Evolutionary conservation across 2,329 filamentous ascomycete species (phyloP).

Genomic region (Sporothrix protearum): DNA sequence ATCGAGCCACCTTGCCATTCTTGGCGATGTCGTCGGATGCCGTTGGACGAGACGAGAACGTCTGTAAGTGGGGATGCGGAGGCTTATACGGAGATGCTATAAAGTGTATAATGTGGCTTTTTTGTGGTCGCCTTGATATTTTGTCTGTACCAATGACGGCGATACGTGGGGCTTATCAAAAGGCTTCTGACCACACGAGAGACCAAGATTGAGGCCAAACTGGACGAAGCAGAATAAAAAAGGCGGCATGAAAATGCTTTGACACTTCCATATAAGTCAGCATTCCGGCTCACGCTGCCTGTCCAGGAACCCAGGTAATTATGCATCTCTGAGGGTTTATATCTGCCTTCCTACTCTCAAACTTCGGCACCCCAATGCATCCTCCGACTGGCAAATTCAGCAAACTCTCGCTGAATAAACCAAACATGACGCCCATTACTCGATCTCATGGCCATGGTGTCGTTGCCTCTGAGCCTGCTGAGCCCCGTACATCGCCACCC

Average conservation of each 20-base stretch:
- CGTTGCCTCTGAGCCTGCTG: not conserved
- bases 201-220: not conserved
- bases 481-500: too few species aligned
- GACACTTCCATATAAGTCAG: not conserved
- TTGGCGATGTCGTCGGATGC: not conserved
- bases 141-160: not conserved
- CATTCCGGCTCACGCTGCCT: not conserved
- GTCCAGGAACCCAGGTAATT: not conserved
- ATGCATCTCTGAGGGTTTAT: not conserved
- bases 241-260: not conserved
- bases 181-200: not conserved
- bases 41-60: not conserved
- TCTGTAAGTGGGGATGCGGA: not conserved
- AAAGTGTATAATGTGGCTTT: not conserved
- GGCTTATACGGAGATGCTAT: not conserved
- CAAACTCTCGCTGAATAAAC: slow-evolving; percentile 23
- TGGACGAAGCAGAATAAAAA: not conserved
- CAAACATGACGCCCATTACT: slow-evolving; percentile 26
- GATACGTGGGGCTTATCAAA: not conserved
- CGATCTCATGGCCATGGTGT: slow-evolving; percentile 20
- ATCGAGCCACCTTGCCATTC: not conserved
- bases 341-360: not conserved
- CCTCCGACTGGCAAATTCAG: slow-evolving; percentile 20
- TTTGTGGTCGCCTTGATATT: not conserved
- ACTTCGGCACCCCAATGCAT: slow-evolving; percentile 20